phyloP scores from a whole-genome alignment of 495 filamentous ascomycete genomes.

The Daldinia caldariorum region DNA sequence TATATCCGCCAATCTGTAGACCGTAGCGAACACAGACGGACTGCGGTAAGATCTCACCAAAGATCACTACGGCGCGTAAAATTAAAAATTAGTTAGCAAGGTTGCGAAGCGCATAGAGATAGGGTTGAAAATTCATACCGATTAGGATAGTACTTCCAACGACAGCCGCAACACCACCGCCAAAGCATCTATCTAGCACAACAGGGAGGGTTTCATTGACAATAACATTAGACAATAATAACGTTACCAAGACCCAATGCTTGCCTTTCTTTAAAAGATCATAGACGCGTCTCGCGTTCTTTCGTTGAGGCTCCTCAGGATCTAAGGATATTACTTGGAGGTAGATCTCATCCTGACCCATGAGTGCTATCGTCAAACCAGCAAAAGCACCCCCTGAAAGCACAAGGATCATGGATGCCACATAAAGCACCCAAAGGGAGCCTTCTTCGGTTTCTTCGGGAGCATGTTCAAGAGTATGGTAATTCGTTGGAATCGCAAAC shows the following conservation, averaged over 20 bases:
- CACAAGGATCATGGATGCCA: slow-evolving; percentile 68
- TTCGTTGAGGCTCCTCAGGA: slow-evolving; percentile 70
- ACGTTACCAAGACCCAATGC: slow-evolving; percentile 98
- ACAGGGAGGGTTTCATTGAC: slow-evolving; percentile 98
- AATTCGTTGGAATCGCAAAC: slow-evolving; percentile 48
- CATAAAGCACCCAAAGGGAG: slow-evolving; percentile 57
- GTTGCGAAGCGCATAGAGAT: background rate
- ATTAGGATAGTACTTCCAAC: slow-evolving; percentile 92
- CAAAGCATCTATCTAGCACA: slow-evolving; percentile 90
- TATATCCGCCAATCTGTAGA: slow-evolving; percentile 93
- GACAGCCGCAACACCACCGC: slow-evolving; percentile 94
- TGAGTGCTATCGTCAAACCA: slow-evolving; percentile 90
- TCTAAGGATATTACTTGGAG: slow-evolving; percentile 93
- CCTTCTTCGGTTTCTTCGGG: slow-evolving; percentile 55
- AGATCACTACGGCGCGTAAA: slow-evolving; percentile 74
- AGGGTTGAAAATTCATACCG: slow-evolving; percentile 63
- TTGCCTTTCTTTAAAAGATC: slow-evolving; percentile 86
- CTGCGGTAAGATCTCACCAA: slow-evolving; percentile 95
- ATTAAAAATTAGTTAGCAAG: slow-evolving; percentile 24
- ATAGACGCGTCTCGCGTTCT: slow-evolving; percentile 83
- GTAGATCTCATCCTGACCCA: slow-evolving; percentile 95
- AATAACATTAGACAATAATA: slow-evolving; percentile 95
- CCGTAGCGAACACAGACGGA: slow-evolving; percentile 97
- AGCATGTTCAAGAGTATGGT: slow-evolving; percentile 45
- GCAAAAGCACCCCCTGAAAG: slow-evolving; percentile 94